Conservation (phyloP, 2,329 filamentous ascomycete species). For the Penicillium sp. region DNA sequence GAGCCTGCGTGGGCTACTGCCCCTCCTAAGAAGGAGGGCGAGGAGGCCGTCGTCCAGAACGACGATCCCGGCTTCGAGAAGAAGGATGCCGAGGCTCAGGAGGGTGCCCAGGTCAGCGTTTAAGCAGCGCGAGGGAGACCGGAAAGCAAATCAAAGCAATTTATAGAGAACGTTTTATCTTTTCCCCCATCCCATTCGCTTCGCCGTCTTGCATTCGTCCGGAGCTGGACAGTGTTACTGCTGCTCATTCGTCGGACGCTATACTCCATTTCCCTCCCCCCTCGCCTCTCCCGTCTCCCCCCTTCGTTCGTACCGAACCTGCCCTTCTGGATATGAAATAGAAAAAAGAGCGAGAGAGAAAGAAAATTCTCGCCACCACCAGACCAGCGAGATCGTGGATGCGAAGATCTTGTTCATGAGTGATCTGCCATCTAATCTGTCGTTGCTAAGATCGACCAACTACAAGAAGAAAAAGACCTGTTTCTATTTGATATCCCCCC, state of each 20-base stretch:
- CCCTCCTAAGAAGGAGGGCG: constrained; percentile 20
- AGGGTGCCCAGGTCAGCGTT: constrained; percentile 37
- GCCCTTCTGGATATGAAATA: constrained; percentile 2
- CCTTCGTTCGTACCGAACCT: not conserved
- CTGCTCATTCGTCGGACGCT: not conserved
- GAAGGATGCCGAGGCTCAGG: constrained; percentile 36
- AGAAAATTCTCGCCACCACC: not conserved
- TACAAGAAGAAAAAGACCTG: constrained; percentile 9
- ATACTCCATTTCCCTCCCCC: not conserved
- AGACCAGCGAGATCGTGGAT: not conserved
- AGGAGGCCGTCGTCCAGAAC: constrained; percentile 21
- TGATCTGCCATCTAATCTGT: constrained; percentile 10
- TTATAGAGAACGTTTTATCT: constrained; percentile 22
- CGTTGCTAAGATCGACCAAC: constrained; percentile 8
- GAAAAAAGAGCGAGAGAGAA: constrained; percentile 17
- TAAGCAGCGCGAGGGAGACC: constrained; percentile 28
- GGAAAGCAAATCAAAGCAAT: constrained; percentile 20
- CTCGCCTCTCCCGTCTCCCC: not conserved
- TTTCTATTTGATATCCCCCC: constrained; percentile 6
- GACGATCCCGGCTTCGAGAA: constrained; percentile 37
- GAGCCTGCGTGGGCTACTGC: constrained; percentile 51
- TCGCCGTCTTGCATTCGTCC: constrained; percentile 13
- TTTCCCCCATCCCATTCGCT: constrained; percentile 9
- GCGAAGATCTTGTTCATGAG: not conserved
- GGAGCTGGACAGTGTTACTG: constrained; percentile 8